Conservation (phyloP, 768 basidiomycete genomes). For the Mycena floridula region DNA sequence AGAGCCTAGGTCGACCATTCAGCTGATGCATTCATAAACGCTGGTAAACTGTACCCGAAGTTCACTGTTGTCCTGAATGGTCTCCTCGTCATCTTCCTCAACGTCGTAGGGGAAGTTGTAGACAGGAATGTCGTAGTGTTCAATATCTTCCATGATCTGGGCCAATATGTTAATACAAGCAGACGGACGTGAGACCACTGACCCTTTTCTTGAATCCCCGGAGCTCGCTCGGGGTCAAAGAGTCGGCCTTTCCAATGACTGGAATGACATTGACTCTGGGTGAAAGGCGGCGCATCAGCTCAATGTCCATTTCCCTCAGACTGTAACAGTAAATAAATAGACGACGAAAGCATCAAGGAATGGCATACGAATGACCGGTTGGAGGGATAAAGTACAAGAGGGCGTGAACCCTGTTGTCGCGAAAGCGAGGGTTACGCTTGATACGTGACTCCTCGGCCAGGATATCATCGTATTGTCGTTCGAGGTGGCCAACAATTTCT, state of each 20-base stretch:
- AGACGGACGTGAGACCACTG: constrained; percentile 14
- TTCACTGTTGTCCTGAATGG: constrained; percentile 95
- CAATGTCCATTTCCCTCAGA: constrained; percentile 97
- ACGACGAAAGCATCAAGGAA: background rate
- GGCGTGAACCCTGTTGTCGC: constrained; percentile 96
- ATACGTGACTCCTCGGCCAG: constrained; percentile 97
- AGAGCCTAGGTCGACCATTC: too few relatives aligned
- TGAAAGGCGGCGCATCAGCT: constrained; percentile 96
- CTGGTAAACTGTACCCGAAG: too few relatives aligned
- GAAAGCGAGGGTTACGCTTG: constrained; percentile 98
- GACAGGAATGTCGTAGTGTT: constrained; percentile 95
- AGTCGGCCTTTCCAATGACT: constrained; percentile 94
- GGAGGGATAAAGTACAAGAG: constrained; percentile 98
- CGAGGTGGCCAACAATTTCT: constrained; percentile 94
- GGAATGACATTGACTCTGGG: constrained; percentile 99
- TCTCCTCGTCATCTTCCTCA: constrained; percentile 99
- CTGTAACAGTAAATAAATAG: constrained; percentile 32
- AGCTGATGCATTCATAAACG: too few relatives aligned
- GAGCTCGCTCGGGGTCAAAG: constrained; percentile 88
- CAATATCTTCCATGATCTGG: constrained; percentile 99
- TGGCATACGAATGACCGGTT: constrained; percentile 89
- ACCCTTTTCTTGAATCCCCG: constrained; percentile 94
- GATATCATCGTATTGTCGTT: constrained; percentile 98
- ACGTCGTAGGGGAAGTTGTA: constrained; percentile 99
- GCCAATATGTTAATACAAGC: constrained; percentile 2